Conservation (phyloP, 2,329 filamentous ascomycete species). For the Sporothrix luriei region DNA sequence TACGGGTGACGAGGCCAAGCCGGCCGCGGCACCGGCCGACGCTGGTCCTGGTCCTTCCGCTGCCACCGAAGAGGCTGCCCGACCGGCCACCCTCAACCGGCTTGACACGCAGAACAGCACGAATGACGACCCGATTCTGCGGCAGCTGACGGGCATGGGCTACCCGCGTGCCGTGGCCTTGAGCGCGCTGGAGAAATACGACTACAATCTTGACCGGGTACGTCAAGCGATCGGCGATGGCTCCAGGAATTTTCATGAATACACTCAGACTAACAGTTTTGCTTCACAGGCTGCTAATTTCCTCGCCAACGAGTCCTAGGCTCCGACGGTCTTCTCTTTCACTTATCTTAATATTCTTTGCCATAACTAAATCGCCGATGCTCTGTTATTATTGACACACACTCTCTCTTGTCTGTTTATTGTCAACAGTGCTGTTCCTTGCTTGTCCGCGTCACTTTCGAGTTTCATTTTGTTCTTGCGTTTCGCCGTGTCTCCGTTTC, state of each 20-base stretch:
- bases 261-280: constrained; percentile 18
- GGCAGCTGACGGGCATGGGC: constrained; percentile 87
- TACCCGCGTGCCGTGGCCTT: constrained; percentile 75
- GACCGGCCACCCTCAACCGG: constrained; percentile 53
- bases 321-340: not conserved
- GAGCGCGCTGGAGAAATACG: constrained; percentile 84
- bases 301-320: constrained; percentile 27
- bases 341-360: constrained; percentile 4
- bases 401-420: constrained; percentile 1
- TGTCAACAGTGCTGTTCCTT: not conserved
- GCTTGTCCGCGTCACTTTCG: not conserved
- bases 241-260: not conserved
- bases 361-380: not conserved
- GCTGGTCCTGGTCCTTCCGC: constrained; percentile 29
- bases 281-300: constrained; percentile 19
- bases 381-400: constrained; percentile 1
- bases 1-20: constrained; percentile 2
- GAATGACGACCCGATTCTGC: constrained; percentile 89
- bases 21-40: constrained; percentile 30
- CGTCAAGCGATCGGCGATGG: constrained; percentile 42
- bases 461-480: constrained; percentile 4
- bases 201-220: constrained; percentile 95
- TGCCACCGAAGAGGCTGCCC: constrained; percentile 37
- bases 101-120: constrained; percentile 73
- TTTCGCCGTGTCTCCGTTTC: not conserved